Base-by-base conservation (phyloP, 2,329 filamentous ascomycete species). In the Monosporascus sp. region DNA sequence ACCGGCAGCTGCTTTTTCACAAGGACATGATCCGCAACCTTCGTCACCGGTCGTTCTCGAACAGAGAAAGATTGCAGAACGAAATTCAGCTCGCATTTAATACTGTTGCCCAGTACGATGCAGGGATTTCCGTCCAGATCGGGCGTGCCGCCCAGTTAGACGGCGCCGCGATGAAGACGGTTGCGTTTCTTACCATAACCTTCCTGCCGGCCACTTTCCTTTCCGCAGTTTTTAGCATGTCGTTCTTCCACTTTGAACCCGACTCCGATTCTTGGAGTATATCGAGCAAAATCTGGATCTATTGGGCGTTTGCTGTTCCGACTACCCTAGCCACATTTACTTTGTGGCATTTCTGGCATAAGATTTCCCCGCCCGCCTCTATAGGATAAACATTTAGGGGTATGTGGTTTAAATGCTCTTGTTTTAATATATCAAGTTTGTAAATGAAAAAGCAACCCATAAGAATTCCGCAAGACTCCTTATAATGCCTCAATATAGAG, bases 51-150 rank as follows among this genome's bases (percentile, higher is more conserved):
- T 68, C 74, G 0, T 55, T 56, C 0, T 69, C 75, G 1, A 77
- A 73, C 60, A 68, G 70, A 14, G 66, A 73, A 16, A 57, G 83
- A 54, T 69, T 86, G 62, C 49, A 78, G 65, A 66, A 85, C 69
- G 65, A 85, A 75, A 73, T 86, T 67, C 67, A 84, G 53, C 70
- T 86, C 56, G 61, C 71, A 0, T 80, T 76, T 62, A 74, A 79
- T 56, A 68, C 59, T 0, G 72, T 76, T 0, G 69, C 74, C 0
- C 73, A 77, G 55, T 63, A 72, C 37, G 73, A 78, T 48, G 64
- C 74, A 0, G 54, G 59, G 0, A 60, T 68, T 0, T 70, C 73
- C 0, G 66, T 78, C 2, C 50, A 69, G 8, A 74, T 79, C 8
- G 70, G 71, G 0, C 64, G 63, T 9, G 71, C 72, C 0, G 68